Conservation (phyloP, 169 alveolate genomes). For the Plasmodium gallinaceum region DNA sequence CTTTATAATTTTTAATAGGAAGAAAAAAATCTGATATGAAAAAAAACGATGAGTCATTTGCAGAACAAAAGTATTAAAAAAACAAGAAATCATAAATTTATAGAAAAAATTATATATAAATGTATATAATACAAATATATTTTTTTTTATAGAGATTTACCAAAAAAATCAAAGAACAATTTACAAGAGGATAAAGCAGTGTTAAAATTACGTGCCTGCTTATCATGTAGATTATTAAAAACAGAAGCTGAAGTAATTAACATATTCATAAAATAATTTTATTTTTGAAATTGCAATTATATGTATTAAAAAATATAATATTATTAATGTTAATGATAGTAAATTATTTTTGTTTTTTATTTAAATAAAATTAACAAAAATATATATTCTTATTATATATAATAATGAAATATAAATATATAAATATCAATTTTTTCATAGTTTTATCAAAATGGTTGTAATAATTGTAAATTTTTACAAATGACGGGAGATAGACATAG, state of each 20-base stretch:
- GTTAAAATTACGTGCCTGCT: conserved; percentile 88
- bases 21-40: conserved; percentile 54
- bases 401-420: not conserved
- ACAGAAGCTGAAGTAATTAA: conserved; percentile 87
- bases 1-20: conserved; percentile 20
- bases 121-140: not conserved
- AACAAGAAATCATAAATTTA: not conserved
- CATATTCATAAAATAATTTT: not conserved
- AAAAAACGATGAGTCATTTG: conserved; percentile 54
- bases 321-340: no score
- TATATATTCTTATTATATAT: not conserved
- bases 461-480: conserved; percentile 89
- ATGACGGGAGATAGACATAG: conserved; percentile 91
- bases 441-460: conserved; percentile 93
- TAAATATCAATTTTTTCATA: conserved; percentile 30
- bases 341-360: no score
- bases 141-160: conserved; percentile 20
- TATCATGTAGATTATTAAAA: conserved; percentile 87
- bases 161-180: conserved; percentile 22
- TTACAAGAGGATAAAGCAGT: conserved; percentile 35
- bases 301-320: not conserved
- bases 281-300: not conserved
- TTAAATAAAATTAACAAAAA: not conserved
- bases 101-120: not conserved
- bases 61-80: conserved; percentile 18